These are phyloP conservation scores for Euphrasia confusa DNA, from an alignment of 257 asterid genomes.

Conservation along the genomic window DNA sequence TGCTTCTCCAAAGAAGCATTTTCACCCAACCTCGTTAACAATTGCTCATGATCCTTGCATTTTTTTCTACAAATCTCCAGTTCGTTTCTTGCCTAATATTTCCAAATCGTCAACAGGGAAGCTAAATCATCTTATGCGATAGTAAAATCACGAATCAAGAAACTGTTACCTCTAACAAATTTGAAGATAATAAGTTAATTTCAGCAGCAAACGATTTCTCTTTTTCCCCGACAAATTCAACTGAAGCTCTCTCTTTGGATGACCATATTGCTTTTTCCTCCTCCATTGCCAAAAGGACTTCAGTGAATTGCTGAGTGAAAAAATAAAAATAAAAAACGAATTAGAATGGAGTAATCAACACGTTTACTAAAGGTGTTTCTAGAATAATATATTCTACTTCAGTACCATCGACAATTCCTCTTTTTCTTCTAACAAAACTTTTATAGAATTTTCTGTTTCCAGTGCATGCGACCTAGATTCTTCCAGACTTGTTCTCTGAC, in stretches of 20 bases:
- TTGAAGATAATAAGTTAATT: conserved; percentile 43
- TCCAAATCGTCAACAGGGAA: conserved; percentile 22
- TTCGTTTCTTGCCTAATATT: conserved; percentile 48
- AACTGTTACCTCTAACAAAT: conserved; percentile 58
- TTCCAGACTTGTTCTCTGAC: conserved; percentile 58
- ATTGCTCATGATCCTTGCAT: conserved; percentile 42
- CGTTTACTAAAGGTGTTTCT: conserved; percentile 3
- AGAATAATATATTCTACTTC: neutral
- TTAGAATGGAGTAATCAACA: conserved; percentile 18
- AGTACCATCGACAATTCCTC: conserved; percentile 80
- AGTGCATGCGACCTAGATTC: conserved; percentile 39
- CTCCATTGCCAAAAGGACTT: conserved; percentile 84
- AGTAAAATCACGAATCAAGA: conserved; percentile 3
- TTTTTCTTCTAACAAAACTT: conserved; percentile 55
- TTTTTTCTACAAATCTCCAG: conserved; percentile 49
- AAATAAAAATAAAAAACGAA: neutral
- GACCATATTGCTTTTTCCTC: conserved; percentile 93
- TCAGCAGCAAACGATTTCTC: conserved; percentile 45
- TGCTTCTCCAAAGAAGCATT: conserved; percentile 31
- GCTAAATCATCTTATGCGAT: conserved; percentile 15
- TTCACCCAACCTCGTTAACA: conserved; percentile 33
- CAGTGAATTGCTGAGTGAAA: conserved; percentile 75
- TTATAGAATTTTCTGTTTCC: conserved; percentile 46
- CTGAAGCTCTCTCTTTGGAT: conserved; percentile 80
- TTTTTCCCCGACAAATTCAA: conserved; percentile 58